These are phyloP conservation scores for Claviceps sp. DNA, from an alignment of 2,329 filamentous ascomycete genomes.

Conservation along the genomic window DNA sequence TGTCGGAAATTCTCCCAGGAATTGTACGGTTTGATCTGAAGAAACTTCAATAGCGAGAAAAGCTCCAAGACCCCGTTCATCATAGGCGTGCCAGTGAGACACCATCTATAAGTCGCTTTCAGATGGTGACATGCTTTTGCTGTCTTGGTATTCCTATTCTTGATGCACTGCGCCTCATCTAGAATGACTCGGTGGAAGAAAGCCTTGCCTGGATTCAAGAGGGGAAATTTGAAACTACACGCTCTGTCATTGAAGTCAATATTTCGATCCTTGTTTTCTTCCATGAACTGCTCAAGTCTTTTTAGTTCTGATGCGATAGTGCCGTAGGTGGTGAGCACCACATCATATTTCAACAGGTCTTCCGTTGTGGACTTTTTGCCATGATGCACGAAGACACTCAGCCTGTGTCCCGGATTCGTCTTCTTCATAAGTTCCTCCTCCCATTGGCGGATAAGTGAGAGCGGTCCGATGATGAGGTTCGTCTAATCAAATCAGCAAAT, in stretches of 20 bases:
- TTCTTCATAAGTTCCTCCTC: conserved; percentile 64
- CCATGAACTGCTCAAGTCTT: conserved; percentile 39
- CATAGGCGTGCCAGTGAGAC: conserved; percentile 71
- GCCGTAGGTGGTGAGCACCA: conserved; percentile 78
- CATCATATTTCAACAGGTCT: conserved; percentile 54
- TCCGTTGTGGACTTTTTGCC: conserved; percentile 47
- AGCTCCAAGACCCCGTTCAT: conserved; percentile 76
- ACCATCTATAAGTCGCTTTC: conserved; percentile 61
- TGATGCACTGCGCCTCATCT: conserved; percentile 75
- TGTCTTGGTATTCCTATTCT: conserved; percentile 61
- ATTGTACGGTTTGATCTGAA: conserved; percentile 64
- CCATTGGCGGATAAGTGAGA: conserved; percentile 75
- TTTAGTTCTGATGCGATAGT: conserved; percentile 54
- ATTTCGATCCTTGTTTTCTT: conserved; percentile 29
- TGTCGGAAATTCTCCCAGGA: conserved; percentile 46
- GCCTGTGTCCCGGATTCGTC: conserved; percentile 41
- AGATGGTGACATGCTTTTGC: conserved; percentile 56
- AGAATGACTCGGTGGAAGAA: conserved; percentile 70
- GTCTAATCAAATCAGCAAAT: conserved; percentile 39
- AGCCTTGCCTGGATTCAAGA: conserved; percentile 45
- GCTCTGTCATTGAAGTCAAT: conserved; percentile 23
- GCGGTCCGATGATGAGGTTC: conserved; percentile 70
- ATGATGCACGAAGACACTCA: conserved; percentile 60
- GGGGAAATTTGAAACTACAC: conserved; percentile 29
- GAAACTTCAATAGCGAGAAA: conserved; percentile 63